These are phyloP conservation scores for Golubevia sp. DNA, from an alignment of 1,284 basidiomycete species.

Conservation along the genomic window DNA sequence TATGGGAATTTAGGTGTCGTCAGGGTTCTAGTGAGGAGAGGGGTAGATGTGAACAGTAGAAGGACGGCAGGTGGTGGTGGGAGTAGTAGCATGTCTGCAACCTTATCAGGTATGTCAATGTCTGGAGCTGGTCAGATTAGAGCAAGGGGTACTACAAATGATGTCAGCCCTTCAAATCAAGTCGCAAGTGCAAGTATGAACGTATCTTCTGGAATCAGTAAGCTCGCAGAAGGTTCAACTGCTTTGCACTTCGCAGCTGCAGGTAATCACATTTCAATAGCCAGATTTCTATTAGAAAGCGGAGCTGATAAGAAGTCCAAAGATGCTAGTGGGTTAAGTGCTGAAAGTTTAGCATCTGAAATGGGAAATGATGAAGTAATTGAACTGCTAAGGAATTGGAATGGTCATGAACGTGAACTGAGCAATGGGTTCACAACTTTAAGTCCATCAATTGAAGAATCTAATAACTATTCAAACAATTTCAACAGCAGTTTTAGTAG, in stretches of 20 bases:
- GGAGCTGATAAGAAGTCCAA: constrained; percentile 37
- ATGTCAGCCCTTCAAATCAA: constrained; percentile 18
- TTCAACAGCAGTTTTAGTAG: no score
- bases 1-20: constrained; percentile 38
- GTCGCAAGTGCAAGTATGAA: no score
- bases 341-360: constrained; percentile 39
- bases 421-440: no score
- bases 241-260: constrained; percentile 57
- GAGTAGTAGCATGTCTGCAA: constrained; percentile 10
- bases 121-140: no score
- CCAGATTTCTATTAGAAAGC: constrained; percentile 39
- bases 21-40: constrained; percentile 42
- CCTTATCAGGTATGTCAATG: no score
- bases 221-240: constrained; percentile 47
- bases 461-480: no score
- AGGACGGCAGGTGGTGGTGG: constrained; percentile 3
- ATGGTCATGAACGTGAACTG: no score
- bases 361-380: constrained; percentile 33
- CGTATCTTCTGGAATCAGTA: no score
- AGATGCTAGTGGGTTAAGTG: constrained; percentile 36
- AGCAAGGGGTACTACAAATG: background rate
- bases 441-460: no score
- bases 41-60: constrained; percentile 47
- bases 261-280: constrained; percentile 45
- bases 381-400: constrained; percentile 9